Percentiles rank a stretch among this genome's conserved stretches.
Evolutionary conservation across 345 rosid species (phyloP).

Genomic region (Nasturtium officinale): DNA sequence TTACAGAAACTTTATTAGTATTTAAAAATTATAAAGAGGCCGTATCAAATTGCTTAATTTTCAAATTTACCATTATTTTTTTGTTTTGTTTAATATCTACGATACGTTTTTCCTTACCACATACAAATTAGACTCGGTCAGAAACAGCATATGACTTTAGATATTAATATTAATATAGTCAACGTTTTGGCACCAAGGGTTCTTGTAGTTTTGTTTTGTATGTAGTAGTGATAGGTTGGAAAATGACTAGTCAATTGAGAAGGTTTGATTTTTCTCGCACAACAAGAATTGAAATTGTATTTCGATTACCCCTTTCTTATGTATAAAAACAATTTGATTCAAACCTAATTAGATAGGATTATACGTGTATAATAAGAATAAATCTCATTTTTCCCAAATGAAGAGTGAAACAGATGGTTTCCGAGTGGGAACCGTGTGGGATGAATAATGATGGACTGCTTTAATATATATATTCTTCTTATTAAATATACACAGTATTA

Average conservation of each 20-base stretch:
- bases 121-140: conserved; percentile 36
- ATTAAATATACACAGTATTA: neutral
- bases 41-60: conserved; percentile 25
- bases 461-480: conserved; percentile 19
- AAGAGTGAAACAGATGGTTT: conserved; percentile 25
- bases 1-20: conserved; percentile 21
- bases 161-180: conserved; percentile 15
- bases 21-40: neutral
- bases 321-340: conserved; percentile 21
- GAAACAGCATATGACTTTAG: conserved; percentile 38
- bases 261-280: conserved; percentile 35
- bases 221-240: conserved; percentile 15
- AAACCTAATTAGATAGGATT: conserved; percentile 33
- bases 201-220: conserved; percentile 34
- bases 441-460: conserved; percentile 22
- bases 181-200: conserved; percentile 23
- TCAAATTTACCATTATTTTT: conserved; percentile 16
- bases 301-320: neutral
- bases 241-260: conserved; percentile 38
- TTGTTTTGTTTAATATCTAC: neutral
- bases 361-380: conserved; percentile 27
- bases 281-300: neutral
- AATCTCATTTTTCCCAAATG: conserved; percentile 20
- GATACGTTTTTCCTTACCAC: conserved; percentile 20
- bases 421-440: conserved; percentile 48